phyloP scores from a whole-genome alignment of 495 filamentous ascomycete species.

The Aspergillus sclerotioniger region DNA sequence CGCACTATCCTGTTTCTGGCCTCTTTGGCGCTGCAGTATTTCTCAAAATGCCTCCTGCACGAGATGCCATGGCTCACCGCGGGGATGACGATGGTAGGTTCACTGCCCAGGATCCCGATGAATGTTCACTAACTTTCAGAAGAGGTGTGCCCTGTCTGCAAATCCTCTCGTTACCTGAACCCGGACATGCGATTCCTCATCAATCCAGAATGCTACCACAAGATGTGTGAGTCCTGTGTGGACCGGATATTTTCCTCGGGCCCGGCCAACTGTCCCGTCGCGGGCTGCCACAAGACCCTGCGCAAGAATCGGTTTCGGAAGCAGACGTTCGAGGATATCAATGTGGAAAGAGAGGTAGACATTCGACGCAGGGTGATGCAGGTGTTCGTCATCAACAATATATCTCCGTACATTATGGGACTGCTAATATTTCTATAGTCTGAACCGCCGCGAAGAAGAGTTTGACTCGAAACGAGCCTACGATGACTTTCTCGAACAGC shows the following conservation, averaged over 20 bases:
- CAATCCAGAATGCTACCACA: constrained; percentile 98
- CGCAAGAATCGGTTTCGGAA: constrained; percentile 79
- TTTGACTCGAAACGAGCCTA: constrained; percentile 77
- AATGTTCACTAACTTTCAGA: constrained; percentile 20
- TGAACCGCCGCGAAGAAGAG: constrained; percentile 88
- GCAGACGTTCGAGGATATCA: constrained; percentile 87
- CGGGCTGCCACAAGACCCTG: constrained; percentile 79
- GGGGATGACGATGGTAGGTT: constrained; percentile 53
- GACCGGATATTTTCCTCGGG: constrained; percentile 90
- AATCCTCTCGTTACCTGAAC: constrained; percentile 92
- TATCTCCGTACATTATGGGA: neutral
- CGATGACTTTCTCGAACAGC: constrained; percentile 92
- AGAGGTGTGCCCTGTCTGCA: constrained; percentile 97
- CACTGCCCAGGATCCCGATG: neutral
- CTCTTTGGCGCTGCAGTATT: constrained; percentile 1
- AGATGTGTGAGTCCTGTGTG: constrained; percentile 94
- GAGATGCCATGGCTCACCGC: constrained; percentile 32
- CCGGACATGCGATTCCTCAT: constrained; percentile 89
- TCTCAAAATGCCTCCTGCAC: constrained; percentile 33
- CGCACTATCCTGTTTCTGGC: constrained; percentile 9
- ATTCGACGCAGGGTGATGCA: constrained; percentile 76
- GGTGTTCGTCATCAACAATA: constrained; percentile 43
- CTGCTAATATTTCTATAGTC: constrained; percentile 34
- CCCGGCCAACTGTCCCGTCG: constrained; percentile 85
- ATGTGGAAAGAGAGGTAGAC: constrained; percentile 92